A percentile compares a stretch with the other conserved stretches of the same genome.
These are phyloP conservation scores for Liriodendron chinense DNA, from an alignment of 164 flowering plant species.

Conservation along the genomic window DNA sequence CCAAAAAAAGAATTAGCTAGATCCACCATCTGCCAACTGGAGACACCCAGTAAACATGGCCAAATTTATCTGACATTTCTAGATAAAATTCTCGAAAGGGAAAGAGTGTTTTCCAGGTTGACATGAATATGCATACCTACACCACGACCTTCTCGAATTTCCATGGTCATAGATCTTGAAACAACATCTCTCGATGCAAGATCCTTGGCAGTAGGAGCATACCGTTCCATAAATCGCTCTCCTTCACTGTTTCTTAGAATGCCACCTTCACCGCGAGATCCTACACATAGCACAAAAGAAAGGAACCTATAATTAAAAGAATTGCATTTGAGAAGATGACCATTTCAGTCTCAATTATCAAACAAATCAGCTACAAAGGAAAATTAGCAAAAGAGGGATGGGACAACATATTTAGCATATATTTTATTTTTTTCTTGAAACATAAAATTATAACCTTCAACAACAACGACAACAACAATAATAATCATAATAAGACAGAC, in stretches of 20 bases:
- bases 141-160: slow-evolving; percentile 98
- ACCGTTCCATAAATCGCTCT: slow-evolving; percentile 99
- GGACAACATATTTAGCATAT: not conserved
- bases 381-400: not conserved
- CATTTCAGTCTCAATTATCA: not conserved
- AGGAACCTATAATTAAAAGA: not conserved
- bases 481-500: not conserved
- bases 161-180: slow-evolving; percentile 99
- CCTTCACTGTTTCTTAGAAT: slow-evolving; percentile 98
- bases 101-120: not conserved
- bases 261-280: slow-evolving; percentile 99
- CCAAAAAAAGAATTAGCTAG: slow-evolving; percentile 3
- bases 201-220: slow-evolving; percentile 99
- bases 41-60: not conserved
- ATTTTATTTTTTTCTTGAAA: not conserved
- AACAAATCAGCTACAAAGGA: not conserved
- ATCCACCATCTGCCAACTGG: not conserved
- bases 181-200: slow-evolving; percentile 99
- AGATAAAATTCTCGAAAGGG: not conserved
- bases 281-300: slow-evolving; percentile 29
- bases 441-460: not conserved
- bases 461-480: not conserved
- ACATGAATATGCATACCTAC: slow-evolving; percentile 60
- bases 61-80: not conserved
- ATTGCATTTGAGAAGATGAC: not conserved